These are phyloP conservation scores for Mortierella hygrophila DNA, from an alignment of 192 early-diverging fungal species.

Conservation along the genomic window DNA sequence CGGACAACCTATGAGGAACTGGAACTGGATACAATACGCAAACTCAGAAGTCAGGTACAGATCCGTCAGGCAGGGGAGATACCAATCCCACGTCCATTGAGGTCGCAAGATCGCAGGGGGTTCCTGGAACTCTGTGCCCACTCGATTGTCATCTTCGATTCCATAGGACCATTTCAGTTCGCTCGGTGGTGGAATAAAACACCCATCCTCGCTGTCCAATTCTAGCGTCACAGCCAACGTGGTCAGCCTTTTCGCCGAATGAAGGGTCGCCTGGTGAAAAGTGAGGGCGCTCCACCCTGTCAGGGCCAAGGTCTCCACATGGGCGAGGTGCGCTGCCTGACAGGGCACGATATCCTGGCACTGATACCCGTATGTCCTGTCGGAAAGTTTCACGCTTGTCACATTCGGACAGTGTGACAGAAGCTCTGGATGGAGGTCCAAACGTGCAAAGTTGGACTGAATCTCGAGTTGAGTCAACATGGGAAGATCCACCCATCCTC, in stretches of 20 bases:
- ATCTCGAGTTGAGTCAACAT: background rate
- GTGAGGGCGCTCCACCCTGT: background rate
- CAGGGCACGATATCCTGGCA: conserved; percentile 1
- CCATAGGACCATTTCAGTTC: conserved; percentile 1
- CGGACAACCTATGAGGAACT: background rate
- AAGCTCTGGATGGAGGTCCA: background rate
- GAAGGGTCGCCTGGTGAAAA: background rate
- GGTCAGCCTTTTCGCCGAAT: background rate
- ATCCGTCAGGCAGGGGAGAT: background rate
- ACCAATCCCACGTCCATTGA: background rate
- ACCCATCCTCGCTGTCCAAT: background rate
- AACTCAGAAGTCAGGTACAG: background rate
- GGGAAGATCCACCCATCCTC: background rate
- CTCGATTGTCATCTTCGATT: background rate
- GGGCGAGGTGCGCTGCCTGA: background rate
- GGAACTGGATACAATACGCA: background rate
- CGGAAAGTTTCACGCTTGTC: background rate
- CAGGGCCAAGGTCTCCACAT: background rate
- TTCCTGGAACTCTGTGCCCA: background rate
- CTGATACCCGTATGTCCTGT: background rate
- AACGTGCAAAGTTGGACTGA: background rate
- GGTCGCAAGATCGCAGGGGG: background rate
- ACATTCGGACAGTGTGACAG: background rate
- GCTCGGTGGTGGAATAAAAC: background rate
- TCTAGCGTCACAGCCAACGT: background rate